Base-by-base conservation (phyloP, 306 rosid genomes). In the Sphenostylis stenocarpa region DNA sequence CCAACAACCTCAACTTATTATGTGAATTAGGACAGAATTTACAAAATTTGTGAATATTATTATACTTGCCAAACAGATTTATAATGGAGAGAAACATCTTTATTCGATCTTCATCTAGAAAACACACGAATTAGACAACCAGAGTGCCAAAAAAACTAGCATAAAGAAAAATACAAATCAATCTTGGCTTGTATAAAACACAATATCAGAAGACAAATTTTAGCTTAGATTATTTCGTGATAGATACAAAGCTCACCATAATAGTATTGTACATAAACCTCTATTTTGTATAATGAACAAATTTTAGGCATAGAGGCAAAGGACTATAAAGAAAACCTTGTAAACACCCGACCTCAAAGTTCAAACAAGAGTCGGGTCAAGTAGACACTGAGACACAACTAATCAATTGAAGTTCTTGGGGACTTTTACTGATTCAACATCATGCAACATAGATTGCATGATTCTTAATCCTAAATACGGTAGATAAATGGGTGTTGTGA, bases 371-470 rank as follows among this genome's bases (percentile, higher is more conserved):
- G 80, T 67, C 66, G 14, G 72, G 60, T 64, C 39, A 41, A 48
- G 70, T 44, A 58, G 81, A 71, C 76, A 26, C 52, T 1, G 58
- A 63, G 67, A 62, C 62, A 76, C 57, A 83, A 67, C 58, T 83
- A 71, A 71, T 38, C 51, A 77, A 77, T 76, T 78, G 78, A 81
- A 74, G 73, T 39, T 66, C 85, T 79, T 57, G 38, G 78, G 78
- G 80, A 81, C 63, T 79, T 47, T 63, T 41, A 21, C 48, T 21
- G 48, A 63, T 77, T 77, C 69, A 23, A 11, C 47, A 80, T 80
- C 70, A 80, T 53, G 71, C 63, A 86, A 52, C 78, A 28, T 13
- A 69, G 84, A 79, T 82, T 80, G 83, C 85, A 86, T 67, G 80
- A 52, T 29, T 53, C 81, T 39, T 56, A 75, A 77, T 73, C 56